Evolutionary conservation across 163 green algal genomes (phyloP).

Genomic region (Chlamydomonas reinhardtii): DNA sequence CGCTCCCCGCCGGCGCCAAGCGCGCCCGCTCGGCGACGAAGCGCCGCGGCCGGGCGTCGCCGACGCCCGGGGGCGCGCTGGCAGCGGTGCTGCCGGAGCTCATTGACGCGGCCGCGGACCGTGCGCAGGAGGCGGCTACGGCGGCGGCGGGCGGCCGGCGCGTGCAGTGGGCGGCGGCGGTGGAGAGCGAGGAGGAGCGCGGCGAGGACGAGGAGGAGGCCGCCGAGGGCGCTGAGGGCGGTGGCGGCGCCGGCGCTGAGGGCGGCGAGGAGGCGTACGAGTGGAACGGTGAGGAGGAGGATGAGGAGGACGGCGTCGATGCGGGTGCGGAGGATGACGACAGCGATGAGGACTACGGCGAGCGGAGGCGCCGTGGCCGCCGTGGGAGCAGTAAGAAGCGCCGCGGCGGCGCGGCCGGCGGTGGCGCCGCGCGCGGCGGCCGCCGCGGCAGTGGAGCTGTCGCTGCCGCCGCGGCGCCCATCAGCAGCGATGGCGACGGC

Average conservation of each 20-base stretch:
- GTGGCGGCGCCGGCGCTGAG: neutral
- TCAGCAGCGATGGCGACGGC: neutral
- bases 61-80: neutral
- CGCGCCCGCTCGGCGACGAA: too few relatives aligned
- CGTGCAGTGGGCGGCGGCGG: constrained; percentile 9
- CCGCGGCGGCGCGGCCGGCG: neutral
- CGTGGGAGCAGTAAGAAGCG: neutral
- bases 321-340: neutral
- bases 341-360: constrained; percentile 23
- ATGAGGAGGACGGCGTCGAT: neutral
- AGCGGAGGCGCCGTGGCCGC: neutral
- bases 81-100: neutral
- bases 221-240: neutral
- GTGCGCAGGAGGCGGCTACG: neutral
- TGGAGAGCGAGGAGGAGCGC: neutral
- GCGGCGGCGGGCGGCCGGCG: neutral
- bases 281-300: neutral
- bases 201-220: neutral
- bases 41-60: too few relatives aligned
- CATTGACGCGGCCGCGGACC: neutral
- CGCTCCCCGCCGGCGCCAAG: neutral
- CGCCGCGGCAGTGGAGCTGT: neutral
- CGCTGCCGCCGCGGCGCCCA: neutral
- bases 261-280: neutral
- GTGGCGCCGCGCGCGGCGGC: neutral